Evolutionary conservation across 805 yeast genomes (phyloP).

Genomic region (Debaryomyces castellii): DNA sequence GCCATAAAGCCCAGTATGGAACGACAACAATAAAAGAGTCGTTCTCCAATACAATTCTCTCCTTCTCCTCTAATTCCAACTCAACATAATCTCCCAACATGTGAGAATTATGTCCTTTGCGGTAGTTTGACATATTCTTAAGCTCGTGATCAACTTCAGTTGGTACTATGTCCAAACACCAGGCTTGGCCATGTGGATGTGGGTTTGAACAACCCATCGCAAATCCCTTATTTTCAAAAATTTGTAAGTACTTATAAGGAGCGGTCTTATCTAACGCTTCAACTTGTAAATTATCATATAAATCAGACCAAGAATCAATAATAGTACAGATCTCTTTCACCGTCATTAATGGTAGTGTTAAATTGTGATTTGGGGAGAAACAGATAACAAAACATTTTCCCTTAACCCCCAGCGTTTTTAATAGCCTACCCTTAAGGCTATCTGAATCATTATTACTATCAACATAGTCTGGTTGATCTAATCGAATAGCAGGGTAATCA

Average conservation of each 20-base stretch:
- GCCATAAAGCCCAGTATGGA: constrained; percentile 85
- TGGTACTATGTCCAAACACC: constrained; percentile 68
- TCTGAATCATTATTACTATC: constrained; percentile 12
- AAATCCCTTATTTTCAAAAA: constrained; percentile 75
- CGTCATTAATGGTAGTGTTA: constrained; percentile 64
- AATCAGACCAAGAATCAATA: constrained; percentile 59
- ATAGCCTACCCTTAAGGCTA: constrained; percentile 40
- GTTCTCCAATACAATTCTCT: constrained; percentile 57
- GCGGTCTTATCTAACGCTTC: constrained; percentile 35
- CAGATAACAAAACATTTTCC: constrained; percentile 74
- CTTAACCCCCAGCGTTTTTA: constrained; percentile 56
- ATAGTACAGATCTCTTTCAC: constrained; percentile 43
- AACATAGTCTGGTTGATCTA: constrained; percentile 50
- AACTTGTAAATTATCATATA: constrained; percentile 45
- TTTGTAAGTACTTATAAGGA: constrained; percentile 61
- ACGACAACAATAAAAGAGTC: constrained; percentile 66
- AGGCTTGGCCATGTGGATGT: constrained; percentile 82
- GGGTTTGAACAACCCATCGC: constrained; percentile 85
- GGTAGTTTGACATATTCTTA: constrained; percentile 48
- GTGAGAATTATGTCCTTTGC: constrained; percentile 39
- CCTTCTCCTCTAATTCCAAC: constrained; percentile 49
- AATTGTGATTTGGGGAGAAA: constrained; percentile 66
- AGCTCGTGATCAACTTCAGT: constrained; percentile 65
- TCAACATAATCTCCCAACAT: constrained; percentile 63
- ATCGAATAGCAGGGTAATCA: constrained; percentile 69